These are phyloP conservation scores for Diaporthe sp. DNA, from an alignment of 2,329 filamentous ascomycete species.

Conservation along the genomic window DNA sequence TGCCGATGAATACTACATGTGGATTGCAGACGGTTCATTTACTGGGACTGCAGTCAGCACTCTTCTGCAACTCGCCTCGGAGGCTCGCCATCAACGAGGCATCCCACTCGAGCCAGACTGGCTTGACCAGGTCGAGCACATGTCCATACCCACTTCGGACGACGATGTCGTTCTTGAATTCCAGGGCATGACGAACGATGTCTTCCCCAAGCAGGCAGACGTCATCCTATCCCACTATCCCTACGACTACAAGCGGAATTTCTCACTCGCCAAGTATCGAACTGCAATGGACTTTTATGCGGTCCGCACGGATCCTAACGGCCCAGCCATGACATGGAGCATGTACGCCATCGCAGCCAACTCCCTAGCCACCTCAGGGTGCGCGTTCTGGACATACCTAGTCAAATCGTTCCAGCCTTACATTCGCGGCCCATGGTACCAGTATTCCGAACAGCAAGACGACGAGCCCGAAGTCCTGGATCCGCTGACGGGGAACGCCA, in stretches of 20 bases:
- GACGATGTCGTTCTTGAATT: conserved; percentile 72
- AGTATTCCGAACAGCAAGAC: conserved; percentile 76
- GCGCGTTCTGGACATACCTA: conserved; percentile 76
- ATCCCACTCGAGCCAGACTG: conserved; percentile 32
- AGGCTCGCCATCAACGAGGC: conserved; percentile 29
- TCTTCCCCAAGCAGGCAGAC: conserved; percentile 77
- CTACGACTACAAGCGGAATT: conserved; percentile 66
- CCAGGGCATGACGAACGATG: conserved; percentile 73
- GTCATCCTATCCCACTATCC: conserved; percentile 76
- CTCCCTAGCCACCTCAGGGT: conserved; percentile 74
- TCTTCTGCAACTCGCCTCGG: conserved; percentile 32
- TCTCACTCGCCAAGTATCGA: conserved; percentile 47
- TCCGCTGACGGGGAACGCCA: conserved; percentile 53
- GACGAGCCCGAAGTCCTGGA: conserved; percentile 72
- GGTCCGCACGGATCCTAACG: conserved; percentile 61
- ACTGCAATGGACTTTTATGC: conserved; percentile 42
- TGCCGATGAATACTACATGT: conserved; percentile 41
- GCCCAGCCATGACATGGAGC: conserved; percentile 80
- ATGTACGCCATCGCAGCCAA: conserved; percentile 77
- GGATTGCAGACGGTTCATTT: conserved; percentile 36
- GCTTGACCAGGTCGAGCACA: conserved; percentile 36
- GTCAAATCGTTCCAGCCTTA: conserved; percentile 74
- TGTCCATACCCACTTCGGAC: conserved; percentile 39
- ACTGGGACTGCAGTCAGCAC: conserved; percentile 34
- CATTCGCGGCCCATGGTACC: conserved; percentile 75